phyloP scores from a whole-genome alignment of 768 basidiomycete genomes.

The Agaricus blazei region DNA sequence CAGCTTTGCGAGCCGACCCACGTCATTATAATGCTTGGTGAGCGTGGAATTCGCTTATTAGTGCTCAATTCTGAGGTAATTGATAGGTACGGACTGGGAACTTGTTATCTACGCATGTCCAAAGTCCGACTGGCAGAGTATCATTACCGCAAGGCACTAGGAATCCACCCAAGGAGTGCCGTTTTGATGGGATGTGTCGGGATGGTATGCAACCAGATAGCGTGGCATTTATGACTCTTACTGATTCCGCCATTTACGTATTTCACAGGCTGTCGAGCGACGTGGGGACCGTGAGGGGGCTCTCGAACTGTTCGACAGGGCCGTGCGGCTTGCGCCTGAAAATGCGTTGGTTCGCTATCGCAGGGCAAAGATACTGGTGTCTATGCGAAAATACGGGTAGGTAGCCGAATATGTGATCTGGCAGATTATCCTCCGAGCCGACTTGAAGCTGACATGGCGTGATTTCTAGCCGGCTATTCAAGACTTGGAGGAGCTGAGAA shows the following conservation, averaged over 20 bases:
- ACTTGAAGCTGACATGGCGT: constrained; percentile 6
- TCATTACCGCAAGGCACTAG: constrained; percentile 88
- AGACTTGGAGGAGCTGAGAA: constrained; percentile 77
- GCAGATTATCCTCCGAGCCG: not conserved
- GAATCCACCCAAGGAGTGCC: constrained; percentile 92
- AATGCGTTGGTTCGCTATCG: constrained; percentile 94
- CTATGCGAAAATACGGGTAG: constrained; percentile 80
- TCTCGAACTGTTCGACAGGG: constrained; percentile 74
- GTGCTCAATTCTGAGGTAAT: constrained; percentile 12
- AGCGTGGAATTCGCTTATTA: constrained; percentile 24
- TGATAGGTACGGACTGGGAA: constrained; percentile 95
- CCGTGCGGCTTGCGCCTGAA: constrained; percentile 73
- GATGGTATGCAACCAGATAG: constrained; percentile 60
- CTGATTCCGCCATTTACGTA: constrained; percentile 20
- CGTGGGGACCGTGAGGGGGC: constrained; percentile 74
- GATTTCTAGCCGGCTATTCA: constrained; percentile 63
- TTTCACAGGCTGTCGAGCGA: constrained; percentile 79
- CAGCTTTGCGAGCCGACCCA: constrained; percentile 84
- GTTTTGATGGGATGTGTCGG: constrained; percentile 96
- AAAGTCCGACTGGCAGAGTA: constrained; percentile 93
- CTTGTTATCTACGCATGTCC: constrained; percentile 92
- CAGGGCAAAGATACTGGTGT: constrained; percentile 85
- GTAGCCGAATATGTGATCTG: constrained; percentile 20
- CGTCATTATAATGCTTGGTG: constrained; percentile 99
- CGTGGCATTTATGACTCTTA: constrained; percentile 15